Evolutionary conservation across 2,329 filamentous ascomycete species (phyloP).

Genomic region (Akanthomyces uredinophilus): DNA sequence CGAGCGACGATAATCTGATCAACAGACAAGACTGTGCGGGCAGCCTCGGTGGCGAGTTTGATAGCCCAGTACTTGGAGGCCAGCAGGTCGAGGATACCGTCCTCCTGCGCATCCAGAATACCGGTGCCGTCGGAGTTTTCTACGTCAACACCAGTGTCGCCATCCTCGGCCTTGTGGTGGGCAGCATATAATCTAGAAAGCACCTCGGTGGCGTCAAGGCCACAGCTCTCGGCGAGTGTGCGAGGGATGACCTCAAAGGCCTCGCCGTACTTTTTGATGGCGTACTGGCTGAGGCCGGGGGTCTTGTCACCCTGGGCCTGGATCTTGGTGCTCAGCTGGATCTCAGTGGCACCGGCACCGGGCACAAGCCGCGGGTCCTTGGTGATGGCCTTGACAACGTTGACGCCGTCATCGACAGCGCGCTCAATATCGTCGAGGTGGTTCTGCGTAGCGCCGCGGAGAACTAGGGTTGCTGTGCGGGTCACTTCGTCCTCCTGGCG

Average conservation of each 20-base stretch:
- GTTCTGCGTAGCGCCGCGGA: slow-evolving; percentile 95
- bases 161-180: slow-evolving; percentile 82
- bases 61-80: slow-evolving; percentile 95
- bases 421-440: slow-evolving; percentile 96
- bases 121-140: slow-evolving; percentile 81
- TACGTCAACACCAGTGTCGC: slow-evolving; percentile 90
- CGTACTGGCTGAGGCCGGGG: slow-evolving; percentile 86
- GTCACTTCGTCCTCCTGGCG: slow-evolving; percentile 91
- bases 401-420: slow-evolving; percentile 95
- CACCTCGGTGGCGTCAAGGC: slow-evolving; percentile 94
- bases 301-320: slow-evolving; percentile 88
- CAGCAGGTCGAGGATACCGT: slow-evolving; percentile 88
- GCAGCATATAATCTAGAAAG: slow-evolving; percentile 88
- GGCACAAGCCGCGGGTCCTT: slow-evolving; percentile 87
- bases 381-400: slow-evolving; percentile 97
- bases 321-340: slow-evolving; percentile 89
- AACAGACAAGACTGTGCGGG: slow-evolving; percentile 87
- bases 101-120: slow-evolving; percentile 76
- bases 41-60: slow-evolving; percentile 91
- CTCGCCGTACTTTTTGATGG: slow-evolving; percentile 95
- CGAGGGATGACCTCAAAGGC: slow-evolving; percentile 96
- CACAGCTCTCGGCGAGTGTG: slow-evolving; percentile 89
- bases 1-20: slow-evolving; percentile 98
- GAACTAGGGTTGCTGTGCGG: slow-evolving; percentile 86
- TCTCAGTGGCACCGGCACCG: slow-evolving; percentile 89